Conservation (phyloP, 2,329 filamentous ascomycete species). For the Sarocladium kiliense region DNA sequence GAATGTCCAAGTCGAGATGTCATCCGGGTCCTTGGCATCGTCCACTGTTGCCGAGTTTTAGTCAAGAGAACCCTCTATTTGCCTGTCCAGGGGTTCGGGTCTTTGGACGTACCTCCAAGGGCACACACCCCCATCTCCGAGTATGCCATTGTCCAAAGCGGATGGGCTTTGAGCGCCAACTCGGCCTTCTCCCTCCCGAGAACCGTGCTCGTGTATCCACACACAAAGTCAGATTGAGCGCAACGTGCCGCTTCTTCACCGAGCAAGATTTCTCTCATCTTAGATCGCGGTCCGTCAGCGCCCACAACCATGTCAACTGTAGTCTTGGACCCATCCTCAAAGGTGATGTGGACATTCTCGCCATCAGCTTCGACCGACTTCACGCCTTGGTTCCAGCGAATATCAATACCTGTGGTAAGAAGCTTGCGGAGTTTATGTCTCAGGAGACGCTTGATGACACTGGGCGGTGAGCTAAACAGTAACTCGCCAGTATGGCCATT, state of each 20-base stretch:
- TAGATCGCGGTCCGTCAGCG: neutral
- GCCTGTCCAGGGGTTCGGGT: too few relatives aligned
- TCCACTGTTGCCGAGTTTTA: neutral
- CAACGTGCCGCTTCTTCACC: neutral
- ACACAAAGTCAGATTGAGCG: constrained; percentile 3
- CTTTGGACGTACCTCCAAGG: neutral
- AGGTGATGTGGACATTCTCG: neutral
- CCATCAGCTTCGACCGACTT: neutral
- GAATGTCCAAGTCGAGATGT: constrained; percentile 9
- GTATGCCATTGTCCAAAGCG: constrained; percentile 10
- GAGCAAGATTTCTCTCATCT: neutral
- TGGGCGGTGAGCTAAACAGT: constrained; percentile 6
- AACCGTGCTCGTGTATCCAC: constrained; percentile 8
- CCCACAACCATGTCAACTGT: neutral
- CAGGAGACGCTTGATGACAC: constrained; percentile 3
- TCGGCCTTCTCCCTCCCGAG: neutral
- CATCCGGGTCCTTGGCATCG: constrained; percentile 4
- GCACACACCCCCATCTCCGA: constrained; percentile 9
- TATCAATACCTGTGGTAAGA: constrained; percentile 2
- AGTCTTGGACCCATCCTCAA: neutral
- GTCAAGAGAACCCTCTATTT: neutral
- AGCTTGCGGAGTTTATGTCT: constrained; percentile 6
- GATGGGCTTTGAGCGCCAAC: constrained; percentile 6
- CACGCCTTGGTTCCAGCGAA: neutral
- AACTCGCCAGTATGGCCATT: constrained; percentile 10